A percentile compares a stretch with the other conserved stretches of the same genome.
These are phyloP conservation scores for Fusarium sp. DNA, from an alignment of 2,329 filamentous ascomycete genomes.

Conservation along the genomic window DNA sequence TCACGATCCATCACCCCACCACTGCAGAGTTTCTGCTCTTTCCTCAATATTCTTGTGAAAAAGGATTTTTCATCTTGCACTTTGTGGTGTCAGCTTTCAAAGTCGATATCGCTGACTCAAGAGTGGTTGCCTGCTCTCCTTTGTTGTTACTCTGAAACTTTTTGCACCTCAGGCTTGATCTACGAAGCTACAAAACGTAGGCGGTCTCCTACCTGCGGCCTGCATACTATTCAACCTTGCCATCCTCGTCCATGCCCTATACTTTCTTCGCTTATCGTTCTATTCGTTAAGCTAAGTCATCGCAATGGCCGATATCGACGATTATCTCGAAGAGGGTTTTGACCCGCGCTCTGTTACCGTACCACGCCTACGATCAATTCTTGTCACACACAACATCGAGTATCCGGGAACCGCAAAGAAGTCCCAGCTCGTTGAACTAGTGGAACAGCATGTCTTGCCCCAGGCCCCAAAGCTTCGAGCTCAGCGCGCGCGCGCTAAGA, in stretches of 20 bases:
- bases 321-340: slow-evolving; percentile 89
- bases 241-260: slow-evolving; percentile 19
- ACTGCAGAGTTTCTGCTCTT: slow-evolving; percentile 16
- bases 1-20: slow-evolving; percentile 40
- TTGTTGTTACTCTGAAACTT: slow-evolving; percentile 25
- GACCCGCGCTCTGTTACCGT: slow-evolving; percentile 87
- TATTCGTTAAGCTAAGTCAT: slow-evolving; percentile 20
- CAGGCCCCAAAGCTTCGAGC: slow-evolving; percentile 81
- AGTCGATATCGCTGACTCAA: not conserved
- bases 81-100: not conserved
- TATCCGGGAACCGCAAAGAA: slow-evolving; percentile 95
- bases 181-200: slow-evolving; percentile 21
- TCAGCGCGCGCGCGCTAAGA: slow-evolving; percentile 81
- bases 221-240: slow-evolving; percentile 29
- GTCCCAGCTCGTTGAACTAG: slow-evolving; percentile 83
- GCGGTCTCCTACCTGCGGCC: slow-evolving; percentile 32
- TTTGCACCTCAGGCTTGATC: slow-evolving; percentile 5
- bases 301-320: slow-evolving; percentile 75
- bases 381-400: slow-evolving; percentile 86
- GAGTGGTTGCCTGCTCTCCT: slow-evolving; percentile 16
- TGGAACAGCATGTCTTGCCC: slow-evolving; percentile 81
- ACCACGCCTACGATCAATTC: slow-evolving; percentile 87
- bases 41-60: slow-evolving; percentile 10
- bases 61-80: not conserved
- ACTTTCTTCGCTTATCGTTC: slow-evolving; percentile 13